A percentile compares a stretch with the other conserved stretches of the same genome.
Evolutionary conservation across 805 yeast species (phyloP).

Genomic region (Saccharomycopsis javanensis): DNA sequence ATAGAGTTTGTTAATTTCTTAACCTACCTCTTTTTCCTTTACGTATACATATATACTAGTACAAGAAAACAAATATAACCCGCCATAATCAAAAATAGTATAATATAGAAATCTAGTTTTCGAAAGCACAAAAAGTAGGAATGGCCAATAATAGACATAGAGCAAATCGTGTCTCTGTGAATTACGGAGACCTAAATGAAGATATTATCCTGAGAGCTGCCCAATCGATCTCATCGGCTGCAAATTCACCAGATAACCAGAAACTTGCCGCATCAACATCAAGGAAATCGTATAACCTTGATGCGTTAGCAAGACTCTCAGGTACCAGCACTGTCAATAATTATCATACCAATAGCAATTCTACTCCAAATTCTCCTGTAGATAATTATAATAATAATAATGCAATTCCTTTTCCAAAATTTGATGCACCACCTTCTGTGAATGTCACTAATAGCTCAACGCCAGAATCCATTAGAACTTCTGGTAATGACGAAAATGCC

Average conservation of each 20-base stretch:
- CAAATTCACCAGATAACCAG: conserved; percentile 9
- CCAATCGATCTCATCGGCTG: conserved; percentile 6
- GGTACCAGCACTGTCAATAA: conserved; percentile 9
- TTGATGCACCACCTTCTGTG: not conserved
- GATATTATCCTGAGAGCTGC: conserved; percentile 14
- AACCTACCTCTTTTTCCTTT: too few relatives aligned
- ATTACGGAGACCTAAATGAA: conserved; percentile 18
- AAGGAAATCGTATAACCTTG: conserved; percentile 14
- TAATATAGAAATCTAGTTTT: too few relatives aligned
- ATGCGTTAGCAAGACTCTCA: conserved; percentile 14
- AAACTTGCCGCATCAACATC: not conserved
- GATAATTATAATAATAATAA: not conserved
- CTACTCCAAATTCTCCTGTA: not conserved
- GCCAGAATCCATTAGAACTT: not conserved
- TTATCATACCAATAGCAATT: not conserved
- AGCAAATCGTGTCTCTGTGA: conserved; percentile 15
- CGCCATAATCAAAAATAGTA: too few relatives aligned
- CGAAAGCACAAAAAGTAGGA: too few relatives aligned
- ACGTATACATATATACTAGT: too few relatives aligned
- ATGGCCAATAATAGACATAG: not conserved
- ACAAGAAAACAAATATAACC: too few relatives aligned
- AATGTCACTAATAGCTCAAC: not conserved
- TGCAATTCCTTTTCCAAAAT: not conserved
- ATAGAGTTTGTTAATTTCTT: too few relatives aligned
- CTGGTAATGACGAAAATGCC: not conserved